Percentiles rank a stretch among this genome's conserved stretches.
These are phyloP conservation scores for Quercus cerris DNA, from an alignment of 306 rosid genomes.

Conservation along the genomic window DNA sequence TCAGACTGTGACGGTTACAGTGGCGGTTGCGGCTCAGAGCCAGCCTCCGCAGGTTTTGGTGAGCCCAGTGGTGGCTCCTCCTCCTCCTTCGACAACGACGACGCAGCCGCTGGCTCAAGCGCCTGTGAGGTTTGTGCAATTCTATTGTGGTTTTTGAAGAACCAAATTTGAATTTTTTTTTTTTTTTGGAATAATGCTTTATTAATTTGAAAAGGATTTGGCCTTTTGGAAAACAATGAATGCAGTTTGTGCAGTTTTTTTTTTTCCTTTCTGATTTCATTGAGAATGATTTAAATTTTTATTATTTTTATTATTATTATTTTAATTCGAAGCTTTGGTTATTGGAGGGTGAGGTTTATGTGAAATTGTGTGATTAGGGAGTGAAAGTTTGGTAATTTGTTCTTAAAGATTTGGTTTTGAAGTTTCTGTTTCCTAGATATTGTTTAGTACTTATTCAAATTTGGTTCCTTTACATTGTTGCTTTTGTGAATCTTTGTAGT, in stretches of 20 bases:
- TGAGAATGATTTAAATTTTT: not conserved
- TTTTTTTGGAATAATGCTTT: not conserved
- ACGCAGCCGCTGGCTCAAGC: slow-evolving; percentile 45
- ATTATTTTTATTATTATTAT: too few relatives aligned
- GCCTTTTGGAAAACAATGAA: not conserved
- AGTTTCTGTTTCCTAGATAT: not conserved
- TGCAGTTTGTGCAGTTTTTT: slow-evolving; percentile 2
- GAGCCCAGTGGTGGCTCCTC: slow-evolving; percentile 38
- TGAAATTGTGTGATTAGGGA: not conserved
- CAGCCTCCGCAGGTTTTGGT: slow-evolving; percentile 27
- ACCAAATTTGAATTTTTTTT: not conserved
- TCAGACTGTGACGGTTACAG: slow-evolving; percentile 11
- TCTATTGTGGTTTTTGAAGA: not conserved
- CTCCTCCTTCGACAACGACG: too few relatives aligned
- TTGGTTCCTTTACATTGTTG: not conserved
- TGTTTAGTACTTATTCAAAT: not conserved
- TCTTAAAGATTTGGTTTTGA: slow-evolving; percentile 11
- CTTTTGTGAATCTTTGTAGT: not conserved
- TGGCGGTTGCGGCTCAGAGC: slow-evolving; percentile 15
- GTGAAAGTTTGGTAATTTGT: slow-evolving; percentile 12
- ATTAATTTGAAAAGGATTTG: not conserved
- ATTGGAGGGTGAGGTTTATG: not conserved
- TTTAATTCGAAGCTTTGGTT: not conserved
- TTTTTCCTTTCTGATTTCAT: not conserved
- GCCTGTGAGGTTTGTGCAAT: slow-evolving; percentile 42